Evolutionary conservation across 2,329 filamentous ascomycete genomes (phyloP).

Genomic region (Verticillium nonalfalfae): DNA sequence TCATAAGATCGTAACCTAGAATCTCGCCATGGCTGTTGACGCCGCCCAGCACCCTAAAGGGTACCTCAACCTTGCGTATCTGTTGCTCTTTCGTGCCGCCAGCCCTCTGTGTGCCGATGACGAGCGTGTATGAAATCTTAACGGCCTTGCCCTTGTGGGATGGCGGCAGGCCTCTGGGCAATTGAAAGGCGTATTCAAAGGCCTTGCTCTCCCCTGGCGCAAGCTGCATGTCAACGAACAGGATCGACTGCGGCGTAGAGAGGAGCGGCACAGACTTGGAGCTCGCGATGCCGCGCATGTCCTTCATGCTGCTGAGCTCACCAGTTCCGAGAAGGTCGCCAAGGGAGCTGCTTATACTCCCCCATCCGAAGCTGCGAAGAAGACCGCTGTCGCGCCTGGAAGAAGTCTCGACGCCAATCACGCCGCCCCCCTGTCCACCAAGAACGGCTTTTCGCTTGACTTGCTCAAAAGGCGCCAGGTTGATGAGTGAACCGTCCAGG

Average conservation of each 20-base stretch:
- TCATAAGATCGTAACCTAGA: conserved; percentile 89
- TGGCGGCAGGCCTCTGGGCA: conserved; percentile 86
- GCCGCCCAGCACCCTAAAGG: conserved; percentile 87
- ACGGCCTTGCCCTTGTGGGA: conserved; percentile 87
- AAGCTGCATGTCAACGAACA: conserved; percentile 89
- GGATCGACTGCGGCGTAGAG: conserved; percentile 90
- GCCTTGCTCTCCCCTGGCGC: conserved; percentile 82
- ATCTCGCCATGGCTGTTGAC: conserved; percentile 86
- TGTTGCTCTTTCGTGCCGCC: conserved; percentile 73
- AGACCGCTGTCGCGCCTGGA: conserved; percentile 71
- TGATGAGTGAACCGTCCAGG: conserved; percentile 84
- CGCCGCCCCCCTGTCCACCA: conserved; percentile 78
- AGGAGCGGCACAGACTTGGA: conserved; percentile 83
- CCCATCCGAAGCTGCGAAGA: conserved; percentile 81
- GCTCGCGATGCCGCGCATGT: conserved; percentile 85
- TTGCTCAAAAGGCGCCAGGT: conserved; percentile 85
- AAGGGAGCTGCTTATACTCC: conserved; percentile 78
- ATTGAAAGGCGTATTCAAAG: conserved; percentile 78
- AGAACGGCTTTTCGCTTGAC: conserved; percentile 92
- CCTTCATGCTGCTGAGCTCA: conserved; percentile 88
- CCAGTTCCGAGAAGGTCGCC: conserved; percentile 80
- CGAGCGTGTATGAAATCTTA: conserved; percentile 85
- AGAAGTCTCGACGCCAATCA: conserved; percentile 67
- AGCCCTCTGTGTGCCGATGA: conserved; percentile 85
- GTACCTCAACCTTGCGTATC: conserved; percentile 84